Percentiles rank a stretch among this genome's conserved stretches.
Conservation (phyloP, 352 stramenopile species). For the Phytophthora litchii region DNA sequence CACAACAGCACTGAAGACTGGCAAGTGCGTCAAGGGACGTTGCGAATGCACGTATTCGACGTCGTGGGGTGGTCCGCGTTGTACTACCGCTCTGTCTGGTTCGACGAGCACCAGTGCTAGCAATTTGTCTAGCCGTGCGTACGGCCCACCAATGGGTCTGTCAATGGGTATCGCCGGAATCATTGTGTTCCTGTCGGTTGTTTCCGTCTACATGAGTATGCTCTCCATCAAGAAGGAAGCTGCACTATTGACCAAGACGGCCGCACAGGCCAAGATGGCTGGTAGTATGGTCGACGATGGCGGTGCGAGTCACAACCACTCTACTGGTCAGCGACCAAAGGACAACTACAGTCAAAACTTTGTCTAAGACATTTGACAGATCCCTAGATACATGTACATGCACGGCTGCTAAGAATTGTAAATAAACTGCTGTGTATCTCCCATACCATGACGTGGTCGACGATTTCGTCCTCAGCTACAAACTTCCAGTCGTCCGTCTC, state of each 20-base stretch:
- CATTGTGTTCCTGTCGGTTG: constrained; percentile 37
- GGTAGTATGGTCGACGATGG: constrained; percentile 26
- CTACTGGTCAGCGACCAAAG: constrained; percentile 32
- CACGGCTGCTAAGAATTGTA: constrained; percentile 24
- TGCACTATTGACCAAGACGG: constrained; percentile 31
- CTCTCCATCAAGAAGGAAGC: constrained; percentile 30
- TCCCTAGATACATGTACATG: not conserved
- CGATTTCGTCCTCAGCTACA: not conserved
- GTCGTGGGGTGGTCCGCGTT: constrained; percentile 64
- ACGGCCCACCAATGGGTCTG: constrained; percentile 58
- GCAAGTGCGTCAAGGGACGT: constrained; percentile 49
- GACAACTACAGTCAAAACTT: constrained; percentile 73
- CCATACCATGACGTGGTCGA: not conserved
- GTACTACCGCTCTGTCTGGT: constrained; percentile 45
- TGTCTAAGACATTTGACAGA: constrained; percentile 33
- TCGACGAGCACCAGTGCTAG: constrained; percentile 31
- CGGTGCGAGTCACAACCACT: constrained; percentile 14
- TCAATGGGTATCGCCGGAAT: constrained; percentile 35
- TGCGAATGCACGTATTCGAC: constrained; percentile 54
- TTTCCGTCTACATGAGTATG: constrained; percentile 43
- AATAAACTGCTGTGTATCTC: constrained; percentile 32
- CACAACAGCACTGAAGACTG: constrained; percentile 36
- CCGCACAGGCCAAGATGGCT: constrained; percentile 34
- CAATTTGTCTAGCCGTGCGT: constrained; percentile 42
- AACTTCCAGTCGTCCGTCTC: constrained; percentile 3